Evolutionary conservation across 2,329 filamentous ascomycete genomes (phyloP).

Genomic region (Alternaria metachromatica): DNA sequence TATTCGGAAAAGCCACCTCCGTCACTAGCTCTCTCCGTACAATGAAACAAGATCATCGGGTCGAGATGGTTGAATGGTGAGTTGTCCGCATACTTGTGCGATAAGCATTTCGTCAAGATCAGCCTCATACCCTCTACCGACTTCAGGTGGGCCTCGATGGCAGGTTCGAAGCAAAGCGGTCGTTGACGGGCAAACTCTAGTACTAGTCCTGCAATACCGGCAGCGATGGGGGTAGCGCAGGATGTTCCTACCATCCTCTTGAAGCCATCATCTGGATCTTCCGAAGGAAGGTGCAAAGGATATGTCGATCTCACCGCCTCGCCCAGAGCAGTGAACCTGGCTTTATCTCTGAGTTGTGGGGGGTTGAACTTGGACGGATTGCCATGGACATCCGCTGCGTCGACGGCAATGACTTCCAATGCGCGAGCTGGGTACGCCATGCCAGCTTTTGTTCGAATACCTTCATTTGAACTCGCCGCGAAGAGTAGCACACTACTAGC

Average conservation of each 20-base stretch:
- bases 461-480: conserved; percentile 17
- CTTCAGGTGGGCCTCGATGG: neutral
- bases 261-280: neutral
- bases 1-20: neutral
- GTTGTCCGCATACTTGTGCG: neutral
- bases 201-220: conserved; percentile 16
- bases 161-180: neutral
- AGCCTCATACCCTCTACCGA: neutral
- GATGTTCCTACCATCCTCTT: conserved; percentile 13
- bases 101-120: neutral
- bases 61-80: neutral
- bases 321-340: neutral
- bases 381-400: conserved; percentile 9
- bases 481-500: neutral
- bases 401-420: conserved; percentile 14
- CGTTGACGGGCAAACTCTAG: conserved; percentile 18
- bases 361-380: conserved; percentile 10
- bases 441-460: neutral
- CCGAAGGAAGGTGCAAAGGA: neutral
- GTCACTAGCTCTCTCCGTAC: neutral
- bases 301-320: neutral
- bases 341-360: neutral
- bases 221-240: conserved; percentile 16
- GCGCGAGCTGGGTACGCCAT: conserved; percentile 18
- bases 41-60: neutral